Evolutionary conservation across 73 alveolate species (phyloP), one percentile per base, ranked within the genome.

Genomic region (Paramecium sexaurelia): DNA sequence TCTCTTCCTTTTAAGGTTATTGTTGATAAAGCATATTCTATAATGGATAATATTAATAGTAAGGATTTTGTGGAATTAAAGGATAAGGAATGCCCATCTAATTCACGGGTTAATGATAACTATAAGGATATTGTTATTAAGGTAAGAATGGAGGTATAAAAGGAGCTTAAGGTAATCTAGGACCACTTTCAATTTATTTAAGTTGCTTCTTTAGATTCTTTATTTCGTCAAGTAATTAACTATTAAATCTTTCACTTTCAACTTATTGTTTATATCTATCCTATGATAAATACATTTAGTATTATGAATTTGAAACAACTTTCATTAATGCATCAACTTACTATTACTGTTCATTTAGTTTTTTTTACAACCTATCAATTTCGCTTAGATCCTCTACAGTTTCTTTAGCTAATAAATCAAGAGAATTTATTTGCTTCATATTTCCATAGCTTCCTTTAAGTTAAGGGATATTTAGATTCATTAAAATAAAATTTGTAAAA

Each of bases 131-230:
- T 61, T 61, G 26, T 29, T 61, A 61, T 61, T 22, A 3, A 61
- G 83, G 83, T 6, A 61, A 29, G 45, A 61, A 61, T 61, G 83
- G 83, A 61, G 83, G 83, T 6, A 61, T 6, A n/a, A 61, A 61
- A 13, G 83, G 83, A 1, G 83, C 33, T 61, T 61, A n/a, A 26
- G 83, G 43, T 10, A 61, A 13, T 32, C 83, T 61, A 0, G 83
- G 83, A 29, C 83, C 83, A 61, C 43, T 32, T 61, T 61, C 83
- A 32, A 61, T 26, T 24, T 61, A 11, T 61, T 61, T 29, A 61
- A 61, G 39, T 22, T 61, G 26, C 26, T 32, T 26, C 26, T 61
- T 61, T 13, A 61, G 83, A 32, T 61, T 26, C 43, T 61, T 61
- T 29, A 61, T 61, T 15, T 61, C 83, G 3, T 61, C 83, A 61